Base-by-base conservation (phyloP, 441 rosid species). In the Jatropha multifida region DNA sequence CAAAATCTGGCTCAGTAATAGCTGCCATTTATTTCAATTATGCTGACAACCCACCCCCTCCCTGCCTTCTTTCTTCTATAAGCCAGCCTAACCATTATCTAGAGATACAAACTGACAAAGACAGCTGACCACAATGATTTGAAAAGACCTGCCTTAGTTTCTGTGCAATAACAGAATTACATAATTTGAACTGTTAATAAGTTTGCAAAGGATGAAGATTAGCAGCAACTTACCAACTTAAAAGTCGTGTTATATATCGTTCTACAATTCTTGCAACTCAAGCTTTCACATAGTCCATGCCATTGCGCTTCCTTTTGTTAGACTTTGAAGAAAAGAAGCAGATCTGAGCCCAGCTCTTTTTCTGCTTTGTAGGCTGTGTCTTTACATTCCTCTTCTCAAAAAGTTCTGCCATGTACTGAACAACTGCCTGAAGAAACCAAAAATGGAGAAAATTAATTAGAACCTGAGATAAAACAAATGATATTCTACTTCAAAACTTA, bases 321-420 rank as follows among this genome's bases (percentile, higher is more conserved):
- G 99, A 87, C 80, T 83, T 90, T n/a, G 97, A 90, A 82, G 97
- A 90, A 82, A 90, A 90, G 83, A 88, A 93, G 75, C 93, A 90
- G 9, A 87, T 90, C 73, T 85, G 90, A 73, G 92, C 83, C 94
- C 93, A 96, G 75, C 89, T 85, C 89, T 90, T 96, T 75, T 86
- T 92, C 87, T 85, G 93, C 83, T 89, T 96, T 74, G 59, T 65
- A 0, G 81, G 88, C 74, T 81, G 90, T 64, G 85, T 71, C 77
- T 86, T 91, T 41, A 78, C 82, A 65, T 86, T 84, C 79, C 88
- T 89, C 74, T 87, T 88, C 74, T 86, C 93, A 44, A 86, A 83
- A 44, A 92, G 89, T 48, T 93, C 94, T 68, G 79, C 84, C 95
- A 96, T 96, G 86, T 85, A 96, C 65, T 83, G 91, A 65, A 96